These are phyloP conservation scores for Zygoascus ofunaensis DNA, from an alignment of 805 yeast genomes.

Conservation along the genomic window DNA sequence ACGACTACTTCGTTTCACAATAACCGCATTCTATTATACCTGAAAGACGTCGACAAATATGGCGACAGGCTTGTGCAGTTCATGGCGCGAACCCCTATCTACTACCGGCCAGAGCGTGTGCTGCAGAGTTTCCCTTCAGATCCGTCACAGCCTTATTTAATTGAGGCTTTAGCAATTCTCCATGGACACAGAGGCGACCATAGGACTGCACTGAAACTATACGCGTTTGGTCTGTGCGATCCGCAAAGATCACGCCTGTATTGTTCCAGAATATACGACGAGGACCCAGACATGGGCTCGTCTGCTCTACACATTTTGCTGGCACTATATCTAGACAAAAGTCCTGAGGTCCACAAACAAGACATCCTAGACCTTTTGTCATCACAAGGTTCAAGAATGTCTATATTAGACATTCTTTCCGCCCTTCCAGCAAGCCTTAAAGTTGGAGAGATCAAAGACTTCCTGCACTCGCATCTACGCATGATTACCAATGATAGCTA, in stretches of 20 bases:
- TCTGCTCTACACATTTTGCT: slow-evolving; percentile 42
- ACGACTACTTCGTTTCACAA: slow-evolving; percentile 33
- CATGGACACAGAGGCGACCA: slow-evolving; percentile 53
- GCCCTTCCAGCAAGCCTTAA: slow-evolving; percentile 45
- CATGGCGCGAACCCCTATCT: slow-evolving; percentile 25
- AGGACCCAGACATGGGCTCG: slow-evolving; percentile 34
- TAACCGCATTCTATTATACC: slow-evolving; percentile 38
- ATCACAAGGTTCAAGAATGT: slow-evolving; percentile 41
- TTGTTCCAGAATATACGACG: slow-evolving; percentile 41
- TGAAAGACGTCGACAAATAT: slow-evolving; percentile 24
- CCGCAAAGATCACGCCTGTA: slow-evolving; percentile 50
- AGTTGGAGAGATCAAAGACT: slow-evolving; percentile 34
- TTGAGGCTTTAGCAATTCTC: slow-evolving; percentile 47
- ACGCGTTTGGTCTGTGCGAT: slow-evolving; percentile 49
- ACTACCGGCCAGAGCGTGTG: slow-evolving; percentile 34
- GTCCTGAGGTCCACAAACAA: slow-evolving; percentile 23
- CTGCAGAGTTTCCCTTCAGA: slow-evolving; percentile 22
- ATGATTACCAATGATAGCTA: slow-evolving; percentile 33
- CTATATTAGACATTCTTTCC: slow-evolving; percentile 36
- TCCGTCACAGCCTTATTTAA: slow-evolving; percentile 6
- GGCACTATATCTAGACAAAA: slow-evolving; percentile 28
- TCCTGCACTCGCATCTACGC: slow-evolving; percentile 39
- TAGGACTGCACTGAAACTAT: slow-evolving; percentile 51
- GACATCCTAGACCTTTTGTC: slow-evolving; percentile 35
- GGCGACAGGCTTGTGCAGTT: slow-evolving; percentile 30